Percentiles rank a stretch among this genome's conserved stretches.
phyloP scores from a whole-genome alignment of 371 early-diverging fungal species.

The Batkoa obscura region DNA sequence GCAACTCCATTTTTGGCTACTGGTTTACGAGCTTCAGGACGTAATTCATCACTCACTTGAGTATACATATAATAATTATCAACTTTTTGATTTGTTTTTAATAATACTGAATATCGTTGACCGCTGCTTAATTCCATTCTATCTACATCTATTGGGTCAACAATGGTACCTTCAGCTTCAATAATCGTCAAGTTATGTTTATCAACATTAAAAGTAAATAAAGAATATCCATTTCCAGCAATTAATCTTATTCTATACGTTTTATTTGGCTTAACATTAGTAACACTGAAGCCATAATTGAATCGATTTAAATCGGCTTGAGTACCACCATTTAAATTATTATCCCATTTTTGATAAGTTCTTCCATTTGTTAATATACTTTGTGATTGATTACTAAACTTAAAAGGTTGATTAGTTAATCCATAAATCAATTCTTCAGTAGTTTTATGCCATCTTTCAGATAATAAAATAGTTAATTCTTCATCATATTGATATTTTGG shows the following conservation, averaged over 20 bases:
- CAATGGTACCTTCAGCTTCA: constrained; percentile 4
- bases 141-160: background rate
- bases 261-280: background rate
- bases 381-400: background rate
- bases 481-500: constrained; percentile 14
- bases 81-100: constrained; percentile 15
- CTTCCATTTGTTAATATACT: background rate
- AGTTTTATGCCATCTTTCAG: background rate
- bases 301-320: no score
- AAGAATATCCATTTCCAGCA: constrained; percentile 5
- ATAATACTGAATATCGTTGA: constrained; percentile 19
- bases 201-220: constrained; percentile 15
- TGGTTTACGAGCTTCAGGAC: no score
- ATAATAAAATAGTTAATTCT: constrained; percentile 6
- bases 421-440: constrained; percentile 13
- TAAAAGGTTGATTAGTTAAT: constrained; percentile 19
- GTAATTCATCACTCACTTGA: background rate
- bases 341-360: background rate
- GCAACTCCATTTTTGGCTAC: no score
- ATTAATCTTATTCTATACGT: constrained; percentile 1
- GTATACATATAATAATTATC: constrained; percentile 14
- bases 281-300: background rate
- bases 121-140: constrained; percentile 13
- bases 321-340: background rate
- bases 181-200: constrained; percentile 17